Evolutionary conservation across 2,329 filamentous ascomycete species (phyloP).

Genomic region (Nothomitra cinnamomea): DNA sequence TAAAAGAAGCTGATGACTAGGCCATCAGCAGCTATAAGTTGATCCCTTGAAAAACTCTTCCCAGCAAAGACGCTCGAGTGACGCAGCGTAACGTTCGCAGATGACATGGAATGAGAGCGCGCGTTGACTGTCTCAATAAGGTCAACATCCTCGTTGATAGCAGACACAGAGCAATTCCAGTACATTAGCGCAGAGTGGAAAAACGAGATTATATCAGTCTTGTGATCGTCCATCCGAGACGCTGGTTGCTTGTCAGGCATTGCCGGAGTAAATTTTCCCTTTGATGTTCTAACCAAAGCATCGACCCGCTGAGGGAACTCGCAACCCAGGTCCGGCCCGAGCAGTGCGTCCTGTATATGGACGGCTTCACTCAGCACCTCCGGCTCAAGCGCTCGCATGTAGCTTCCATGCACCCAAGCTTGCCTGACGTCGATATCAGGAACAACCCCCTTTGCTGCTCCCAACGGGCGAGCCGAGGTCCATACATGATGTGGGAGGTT

Average conservation of each 20-base stretch:
- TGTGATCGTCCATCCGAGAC: constrained; percentile 30
- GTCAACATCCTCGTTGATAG: constrained; percentile 43
- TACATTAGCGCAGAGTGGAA: constrained; percentile 73
- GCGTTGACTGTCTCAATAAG: constrained; percentile 54
- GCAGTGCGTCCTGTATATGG: constrained; percentile 50
- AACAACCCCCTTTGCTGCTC: constrained; percentile 30
- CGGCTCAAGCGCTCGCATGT: constrained; percentile 56
- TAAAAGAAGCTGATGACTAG: constrained; percentile 64
- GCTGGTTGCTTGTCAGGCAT: constrained; percentile 13
- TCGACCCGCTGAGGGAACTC: constrained; percentile 12
- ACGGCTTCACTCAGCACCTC: constrained; percentile 49
- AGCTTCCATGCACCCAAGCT: constrained; percentile 65
- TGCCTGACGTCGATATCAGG: constrained; percentile 69
- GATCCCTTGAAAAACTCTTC: constrained; percentile 54
- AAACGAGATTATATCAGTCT: constrained; percentile 49
- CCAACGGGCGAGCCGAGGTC: constrained; percentile 53
- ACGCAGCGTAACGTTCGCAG: constrained; percentile 55
- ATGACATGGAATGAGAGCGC: constrained; percentile 42
- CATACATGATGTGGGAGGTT: constrained; percentile 65
- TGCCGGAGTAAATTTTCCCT: not conserved
- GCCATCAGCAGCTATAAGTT: constrained; percentile 55
- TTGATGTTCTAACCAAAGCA: constrained; percentile 10
- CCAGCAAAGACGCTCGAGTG: constrained; percentile 70
- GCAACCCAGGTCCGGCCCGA: constrained; percentile 30
- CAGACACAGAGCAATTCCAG: constrained; percentile 49